Evolutionary conservation across 2,329 filamentous ascomycete genomes (phyloP), one percentile per base, ranked within the genome.

Genomic region (Emmonsia crescens): DNA sequence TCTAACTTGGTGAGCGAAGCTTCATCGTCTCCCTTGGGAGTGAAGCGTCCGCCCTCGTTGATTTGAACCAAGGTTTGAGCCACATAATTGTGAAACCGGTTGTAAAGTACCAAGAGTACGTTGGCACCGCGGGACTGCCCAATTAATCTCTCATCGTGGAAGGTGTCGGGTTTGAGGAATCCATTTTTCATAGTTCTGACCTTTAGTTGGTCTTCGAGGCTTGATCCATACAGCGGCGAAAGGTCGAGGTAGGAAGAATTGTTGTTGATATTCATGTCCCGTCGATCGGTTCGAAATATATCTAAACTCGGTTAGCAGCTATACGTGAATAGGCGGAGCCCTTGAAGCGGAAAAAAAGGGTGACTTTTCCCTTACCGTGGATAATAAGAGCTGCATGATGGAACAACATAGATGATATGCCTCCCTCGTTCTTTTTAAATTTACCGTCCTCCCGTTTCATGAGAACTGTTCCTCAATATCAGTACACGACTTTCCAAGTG

Each of bases 351-450:
- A n/a, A n/a, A n/a, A n/a, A n/a, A n/a, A n/a, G n/a, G n/a, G n/a
- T n/a, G n/a, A n/a, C n/a, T 9, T 33, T 14, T 52, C 9, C 12
- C 62, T 61, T 60, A 70, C 68, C 79, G 61, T 82, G 80, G 21
- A 80, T 81, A 61, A 82, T 80, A 54, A 82, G 78, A 2, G 78
- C 78, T 0, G 79, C 80, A 10, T 79, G 74, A 46, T 80, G 80
- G 62, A 81, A 77, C 6, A 81, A 67, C 66, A 78, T 74, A 31
- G 72, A 74, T 0, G 79, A 81, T 56, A 82, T 65, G 2, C 75
- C 77, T 31, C 75, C 75, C 2, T 72, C 69, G 58, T 79, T 77
- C 44, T 74, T 68, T 33, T 67, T 71, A 42, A 69, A 54, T 36
- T 59, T 36, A 29, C 62, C 64, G 29, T 64, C 56, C 31, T 60